These are phyloP conservation scores for Zasmidium citrigriseum DNA, from an alignment of 2,329 filamentous ascomycete genomes.

Conservation along the genomic window DNA sequence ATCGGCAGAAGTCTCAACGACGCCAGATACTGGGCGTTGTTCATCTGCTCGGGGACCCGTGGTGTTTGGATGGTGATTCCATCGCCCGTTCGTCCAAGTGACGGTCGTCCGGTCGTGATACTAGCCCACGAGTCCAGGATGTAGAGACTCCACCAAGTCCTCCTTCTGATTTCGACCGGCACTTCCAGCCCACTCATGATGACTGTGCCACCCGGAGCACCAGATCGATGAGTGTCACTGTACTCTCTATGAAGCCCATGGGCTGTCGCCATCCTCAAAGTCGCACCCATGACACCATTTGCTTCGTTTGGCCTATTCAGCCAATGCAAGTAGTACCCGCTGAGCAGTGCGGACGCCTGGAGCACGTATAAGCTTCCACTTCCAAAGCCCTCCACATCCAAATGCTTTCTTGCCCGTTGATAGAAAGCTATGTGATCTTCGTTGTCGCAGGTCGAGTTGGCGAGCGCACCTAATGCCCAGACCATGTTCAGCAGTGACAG, in stretches of 20 bases:
- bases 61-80: slow-evolving; percentile 68
- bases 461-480: slow-evolving; percentile 32
- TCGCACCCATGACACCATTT: slow-evolving; percentile 35
- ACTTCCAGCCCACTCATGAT: slow-evolving; percentile 42
- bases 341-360: slow-evolving; percentile 33
- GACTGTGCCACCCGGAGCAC: slow-evolving; percentile 33
- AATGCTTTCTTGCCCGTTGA: slow-evolving; percentile 32
- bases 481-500: slow-evolving; percentile 36
- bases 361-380: slow-evolving; percentile 33
- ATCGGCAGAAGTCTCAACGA: slow-evolving; percentile 69
- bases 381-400: slow-evolving; percentile 32
- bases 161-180: slow-evolving; percentile 61
- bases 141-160: slow-evolving; percentile 75
- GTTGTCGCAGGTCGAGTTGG: slow-evolving; percentile 28
- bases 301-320: slow-evolving; percentile 36
- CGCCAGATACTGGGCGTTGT: slow-evolving; percentile 43
- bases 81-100: slow-evolving; percentile 66
- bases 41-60: slow-evolving; percentile 43
- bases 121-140: slow-evolving; percentile 74
- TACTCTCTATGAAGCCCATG: slow-evolving; percentile 36
- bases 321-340: slow-evolving; percentile 37
- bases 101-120: slow-evolving; percentile 70
- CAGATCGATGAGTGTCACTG: slow-evolving; percentile 41
- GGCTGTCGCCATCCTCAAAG: slow-evolving; percentile 35
- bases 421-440: slow-evolving; percentile 34